A percentile compares a stretch with the other conserved stretches of the same genome.
Evolutionary conservation across 1,284 basidiomycete species (phyloP).

Genomic region (Trichosporon asahii): DNA sequence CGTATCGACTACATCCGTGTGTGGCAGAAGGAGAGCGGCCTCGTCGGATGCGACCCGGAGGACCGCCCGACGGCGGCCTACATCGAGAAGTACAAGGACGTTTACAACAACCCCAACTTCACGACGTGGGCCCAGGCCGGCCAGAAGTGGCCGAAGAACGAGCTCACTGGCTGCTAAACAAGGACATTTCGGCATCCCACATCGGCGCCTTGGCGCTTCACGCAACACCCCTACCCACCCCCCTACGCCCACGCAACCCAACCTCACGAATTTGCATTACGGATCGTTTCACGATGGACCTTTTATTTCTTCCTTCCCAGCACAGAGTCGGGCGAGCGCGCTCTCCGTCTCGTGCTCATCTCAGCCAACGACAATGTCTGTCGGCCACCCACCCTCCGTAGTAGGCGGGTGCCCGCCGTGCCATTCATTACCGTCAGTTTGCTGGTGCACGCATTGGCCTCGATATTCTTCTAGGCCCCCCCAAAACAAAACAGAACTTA

Average conservation of each 20-base stretch:
- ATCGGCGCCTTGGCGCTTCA: neutral
- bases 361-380: neutral
- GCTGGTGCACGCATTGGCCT: neutral
- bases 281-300: constrained; percentile 10
- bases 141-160: constrained; percentile 8
- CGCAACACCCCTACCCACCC: neutral
- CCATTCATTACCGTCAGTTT: neutral
- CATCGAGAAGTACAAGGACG: constrained; percentile 39
- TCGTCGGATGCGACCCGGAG: constrained; percentile 49
- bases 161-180: neutral
- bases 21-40: constrained; percentile 51
- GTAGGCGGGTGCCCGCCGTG: neutral
- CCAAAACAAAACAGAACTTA: neutral
- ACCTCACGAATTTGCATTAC: constrained; percentile 4
- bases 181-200: neutral
- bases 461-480: neutral
- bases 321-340: neutral
- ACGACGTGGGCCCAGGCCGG: constrained; percentile 43
- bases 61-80: constrained; percentile 50
- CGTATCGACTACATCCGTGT: constrained; percentile 54
- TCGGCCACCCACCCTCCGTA: neutral
- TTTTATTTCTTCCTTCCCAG: neutral
- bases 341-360: neutral
- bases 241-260: neutral
- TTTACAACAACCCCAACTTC: constrained; percentile 49